Percentiles rank a stretch among this genome's conserved stretches.
Conservation (phyloP, 2,329 filamentous ascomycete genomes). For the Curvularia eragrostidis region DNA sequence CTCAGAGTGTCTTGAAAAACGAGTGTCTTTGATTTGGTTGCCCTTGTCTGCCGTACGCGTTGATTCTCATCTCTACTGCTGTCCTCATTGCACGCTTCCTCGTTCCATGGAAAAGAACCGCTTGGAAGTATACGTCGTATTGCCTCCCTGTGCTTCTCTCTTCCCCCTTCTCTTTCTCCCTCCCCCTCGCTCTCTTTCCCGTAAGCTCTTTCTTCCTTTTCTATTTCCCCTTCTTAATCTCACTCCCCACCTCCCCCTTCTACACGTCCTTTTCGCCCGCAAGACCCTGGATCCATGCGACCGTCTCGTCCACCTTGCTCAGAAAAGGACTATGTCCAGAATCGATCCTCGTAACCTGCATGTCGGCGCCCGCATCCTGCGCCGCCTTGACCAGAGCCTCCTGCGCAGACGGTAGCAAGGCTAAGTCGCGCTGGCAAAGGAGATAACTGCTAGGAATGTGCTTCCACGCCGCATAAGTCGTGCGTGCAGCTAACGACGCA, state of each 20-base stretch:
- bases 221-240: background rate
- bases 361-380: slow-evolving; percentile 35
- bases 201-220: too few species aligned
- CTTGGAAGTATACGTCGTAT: background rate
- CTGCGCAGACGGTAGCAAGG: slow-evolving; percentile 41
- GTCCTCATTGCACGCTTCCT: background rate
- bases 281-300: slow-evolving; percentile 39
- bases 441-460: slow-evolving; percentile 48
- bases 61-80: background rate
- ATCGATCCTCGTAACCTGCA: slow-evolving; percentile 43
- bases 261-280: slow-evolving; percentile 23
- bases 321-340: slow-evolving; percentile 53
- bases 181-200: too few species aligned
- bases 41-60: background rate
- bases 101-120: background rate
- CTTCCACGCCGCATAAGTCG: slow-evolving; percentile 44
- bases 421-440: slow-evolving; percentile 47
- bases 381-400: slow-evolving; percentile 40
- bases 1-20: background rate
- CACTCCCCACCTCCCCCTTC: background rate
- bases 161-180: too few species aligned
- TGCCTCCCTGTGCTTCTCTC: background rate
- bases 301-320: slow-evolving; percentile 47
- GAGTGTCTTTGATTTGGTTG: background rate
- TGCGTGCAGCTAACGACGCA: slow-evolving; percentile 33